Base-by-base conservation (phyloP, 2,329 filamentous ascomycete genomes). In the Cladosporium sp. region DNA sequence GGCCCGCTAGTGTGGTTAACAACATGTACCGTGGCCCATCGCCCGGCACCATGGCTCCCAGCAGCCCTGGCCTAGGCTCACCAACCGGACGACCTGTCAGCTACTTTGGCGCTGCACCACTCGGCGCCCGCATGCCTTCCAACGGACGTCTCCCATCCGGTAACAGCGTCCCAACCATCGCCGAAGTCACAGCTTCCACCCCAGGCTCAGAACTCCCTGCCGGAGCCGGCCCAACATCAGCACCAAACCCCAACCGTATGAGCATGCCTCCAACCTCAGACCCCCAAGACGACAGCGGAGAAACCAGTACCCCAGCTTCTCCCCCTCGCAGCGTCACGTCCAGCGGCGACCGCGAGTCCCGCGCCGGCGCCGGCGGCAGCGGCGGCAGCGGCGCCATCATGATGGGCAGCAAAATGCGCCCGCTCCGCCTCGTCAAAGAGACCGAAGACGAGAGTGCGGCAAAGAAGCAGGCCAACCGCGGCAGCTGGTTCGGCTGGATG, bases 401-500 rank as follows among this genome's bases (percentile, higher is more conserved):
- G 80, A 79, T 80, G 26, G 82, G 82, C 48, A 82, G 89, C 73
- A 95, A 95, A 78, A 88, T 96, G 66, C 86, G 93, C 39, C 94
- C 94, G 7, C 81, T 99, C 69, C 86, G 94, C 18, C 84, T 99
- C 32, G 93, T 98, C 56, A 91, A 95, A 78, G 92, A 96, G 79
- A 89, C 71, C 18, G 70, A 71, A 23, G 76, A 76, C 14, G 79
- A 81, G 23, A 75, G 74, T 2, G 74, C 74, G 53, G 78, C 77
- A 8, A 73, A 76, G 63, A 82, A 81, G 66, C 76, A 76, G 39
- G 79, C 77, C 14, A 83, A 83, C 67, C 70, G 82, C 23, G 75
- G 72, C 13, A 81, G 78, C 66, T 83, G 82, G 81, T 80, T 83
- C 66, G 80, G 80, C 3, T 80, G 80, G 71, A 82, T 83, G 70